Evolutionary conservation across 352 stramenopile species (phyloP).

Genomic region (Phytophthora idaei): DNA sequence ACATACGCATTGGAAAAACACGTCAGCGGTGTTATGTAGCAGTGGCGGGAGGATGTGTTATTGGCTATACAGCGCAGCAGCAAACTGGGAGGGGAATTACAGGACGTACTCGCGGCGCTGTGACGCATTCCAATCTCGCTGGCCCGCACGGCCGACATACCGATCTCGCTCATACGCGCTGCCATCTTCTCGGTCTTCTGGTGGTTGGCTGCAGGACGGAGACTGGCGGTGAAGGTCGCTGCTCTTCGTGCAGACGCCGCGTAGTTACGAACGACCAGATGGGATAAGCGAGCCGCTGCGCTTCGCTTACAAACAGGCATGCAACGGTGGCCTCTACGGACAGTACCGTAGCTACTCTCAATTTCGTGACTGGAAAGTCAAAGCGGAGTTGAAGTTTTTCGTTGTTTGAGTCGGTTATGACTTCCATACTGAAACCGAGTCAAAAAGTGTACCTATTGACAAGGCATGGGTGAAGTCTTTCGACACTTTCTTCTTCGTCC

Average conservation of each 20-base stretch:
- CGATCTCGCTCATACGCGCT: slow-evolving; percentile 41
- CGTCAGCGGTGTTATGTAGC: slow-evolving; percentile 16
- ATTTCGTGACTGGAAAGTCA: slow-evolving; percentile 4
- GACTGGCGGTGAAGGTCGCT: slow-evolving; percentile 13
- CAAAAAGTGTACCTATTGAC: slow-evolving; percentile 26
- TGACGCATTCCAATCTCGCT: slow-evolving; percentile 49
- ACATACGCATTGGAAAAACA: slow-evolving; percentile 23
- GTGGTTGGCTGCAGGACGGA: slow-evolving; percentile 6
- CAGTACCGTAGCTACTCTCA: slow-evolving; percentile 13
- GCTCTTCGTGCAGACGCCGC: slow-evolving; percentile 20
- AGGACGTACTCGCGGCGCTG: slow-evolving; percentile 39
- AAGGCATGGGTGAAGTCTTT: neutral
- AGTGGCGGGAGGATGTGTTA: slow-evolving; percentile 28
- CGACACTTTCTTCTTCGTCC: slow-evolving; percentile 10
- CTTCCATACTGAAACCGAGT: slow-evolving; percentile 1
- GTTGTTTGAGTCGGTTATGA: slow-evolving; percentile 1
- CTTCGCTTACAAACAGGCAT: slow-evolving; percentile 14
- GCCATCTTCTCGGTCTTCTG: slow-evolving; percentile 24
- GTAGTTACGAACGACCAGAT: slow-evolving; percentile 32
- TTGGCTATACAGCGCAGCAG: neutral
- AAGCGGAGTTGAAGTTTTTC: slow-evolving; percentile 20
- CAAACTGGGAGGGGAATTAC: neutral
- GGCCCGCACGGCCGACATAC: slow-evolving; percentile 38
- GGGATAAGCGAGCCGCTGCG: slow-evolving; percentile 12
- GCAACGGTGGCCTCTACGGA: slow-evolving; percentile 18